phyloP scores from a whole-genome alignment of 1,139 yeast species.

The Debaryomycetaceae sp. region DNA sequence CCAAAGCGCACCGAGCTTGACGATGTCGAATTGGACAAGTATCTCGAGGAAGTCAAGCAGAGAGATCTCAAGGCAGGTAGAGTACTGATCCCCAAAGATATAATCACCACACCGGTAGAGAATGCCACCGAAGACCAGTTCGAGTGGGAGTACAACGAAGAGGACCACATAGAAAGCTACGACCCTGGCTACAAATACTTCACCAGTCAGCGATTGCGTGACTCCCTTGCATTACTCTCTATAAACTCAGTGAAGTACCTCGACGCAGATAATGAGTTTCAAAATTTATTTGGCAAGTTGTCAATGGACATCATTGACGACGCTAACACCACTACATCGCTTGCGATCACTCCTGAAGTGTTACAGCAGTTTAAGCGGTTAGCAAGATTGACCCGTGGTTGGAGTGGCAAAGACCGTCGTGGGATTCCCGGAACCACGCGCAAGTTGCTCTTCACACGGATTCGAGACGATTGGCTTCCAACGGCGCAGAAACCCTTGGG shows the following conservation, averaged over 20 bases:
- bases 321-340: slow-evolving; percentile 60
- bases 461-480: slow-evolving; percentile 82
- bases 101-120: slow-evolving; percentile 12
- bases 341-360: slow-evolving; percentile 62
- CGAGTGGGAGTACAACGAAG: slow-evolving; percentile 27
- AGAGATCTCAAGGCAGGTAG: slow-evolving; percentile 27
- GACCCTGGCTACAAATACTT: slow-evolving; percentile 44
- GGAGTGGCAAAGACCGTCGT: slow-evolving; percentile 79
- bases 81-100: too few relatives aligned
- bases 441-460: slow-evolving; percentile 63
- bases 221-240: slow-evolving; percentile 36
- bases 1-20: slow-evolving; percentile 12
- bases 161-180: slow-evolving; percentile 31
- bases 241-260: slow-evolving; percentile 49
- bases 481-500: slow-evolving; percentile 57
- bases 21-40: slow-evolving; percentile 40
- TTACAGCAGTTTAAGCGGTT: slow-evolving; percentile 59
- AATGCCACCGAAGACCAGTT: slow-evolving; percentile 24
- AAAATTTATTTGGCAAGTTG: slow-evolving; percentile 67
- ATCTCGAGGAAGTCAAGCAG: slow-evolving; percentile 29
- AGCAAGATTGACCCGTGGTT: slow-evolving; percentile 64
- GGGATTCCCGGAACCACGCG: slow-evolving; percentile 70
- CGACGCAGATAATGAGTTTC: slow-evolving; percentile 79
- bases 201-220: slow-evolving; percentile 37
- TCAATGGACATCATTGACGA: slow-evolving; percentile 68